These are phyloP conservation scores for Paraphoma chrysanthemicola DNA, from an alignment of 2,329 filamentous ascomycete genomes.

Conservation along the genomic window DNA sequence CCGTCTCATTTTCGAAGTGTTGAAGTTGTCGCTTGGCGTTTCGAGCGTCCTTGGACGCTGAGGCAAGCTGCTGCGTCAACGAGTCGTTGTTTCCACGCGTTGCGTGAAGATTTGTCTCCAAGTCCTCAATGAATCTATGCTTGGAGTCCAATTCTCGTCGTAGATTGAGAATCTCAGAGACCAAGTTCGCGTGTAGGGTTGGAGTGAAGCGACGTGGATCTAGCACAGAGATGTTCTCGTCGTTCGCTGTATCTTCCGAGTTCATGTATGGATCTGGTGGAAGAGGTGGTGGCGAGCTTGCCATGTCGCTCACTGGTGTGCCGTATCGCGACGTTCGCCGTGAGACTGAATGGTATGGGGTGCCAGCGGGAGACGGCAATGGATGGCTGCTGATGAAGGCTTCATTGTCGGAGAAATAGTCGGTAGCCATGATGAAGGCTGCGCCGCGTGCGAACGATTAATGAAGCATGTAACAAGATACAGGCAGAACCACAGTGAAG, in stretches of 20 bases:
- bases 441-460: not conserved
- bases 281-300: slow-evolving; percentile 66
- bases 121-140: slow-evolving; percentile 80
- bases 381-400: slow-evolving; percentile 50
- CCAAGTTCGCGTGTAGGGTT: slow-evolving; percentile 90
- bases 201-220: slow-evolving; percentile 95
- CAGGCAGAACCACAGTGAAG: slow-evolving; percentile 37
- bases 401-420: slow-evolving; percentile 57
- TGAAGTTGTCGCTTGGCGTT: slow-evolving; percentile 85
- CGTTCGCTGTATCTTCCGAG: slow-evolving; percentile 58
- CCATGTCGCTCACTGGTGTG: slow-evolving; percentile 66
- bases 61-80: slow-evolving; percentile 67
- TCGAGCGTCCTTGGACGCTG: slow-evolving; percentile 76
- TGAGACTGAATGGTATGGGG: slow-evolving; percentile 71
- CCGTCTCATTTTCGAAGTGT: slow-evolving; percentile 84
- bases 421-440: slow-evolving; percentile 41
- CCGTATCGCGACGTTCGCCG: slow-evolving; percentile 69
- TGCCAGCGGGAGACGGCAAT: slow-evolving; percentile 75
- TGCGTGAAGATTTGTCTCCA: slow-evolving; percentile 77
- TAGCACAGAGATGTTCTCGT: slow-evolving; percentile 76
- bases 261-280: slow-evolving; percentile 57
- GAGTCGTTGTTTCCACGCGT: slow-evolving; percentile 77
- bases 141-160: slow-evolving; percentile 92
- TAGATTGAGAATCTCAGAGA: slow-evolving; percentile 89
- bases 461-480: not conserved